These are phyloP conservation scores for Peronospora belbahrii DNA, from an alignment of 352 stramenopile species.

Conservation along the genomic window DNA sequence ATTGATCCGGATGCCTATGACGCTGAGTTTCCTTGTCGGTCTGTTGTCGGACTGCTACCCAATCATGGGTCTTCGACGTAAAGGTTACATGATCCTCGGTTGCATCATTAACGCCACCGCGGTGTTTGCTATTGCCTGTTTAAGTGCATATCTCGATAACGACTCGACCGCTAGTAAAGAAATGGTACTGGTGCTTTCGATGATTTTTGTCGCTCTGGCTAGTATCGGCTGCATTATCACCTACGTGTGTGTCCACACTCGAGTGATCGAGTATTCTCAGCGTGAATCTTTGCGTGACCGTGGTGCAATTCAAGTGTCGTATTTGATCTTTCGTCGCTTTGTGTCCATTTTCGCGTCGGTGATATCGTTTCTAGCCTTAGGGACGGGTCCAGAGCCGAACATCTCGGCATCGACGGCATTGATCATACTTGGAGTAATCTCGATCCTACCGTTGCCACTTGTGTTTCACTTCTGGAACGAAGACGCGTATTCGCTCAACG, in stretches of 20 bases:
- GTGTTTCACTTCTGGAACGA: constrained; percentile 56
- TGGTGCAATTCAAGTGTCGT: constrained; percentile 47
- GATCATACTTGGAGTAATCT: constrained; percentile 47
- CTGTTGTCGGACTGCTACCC: constrained; percentile 87
- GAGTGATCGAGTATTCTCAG: constrained; percentile 56
- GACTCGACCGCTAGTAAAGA: constrained; percentile 21
- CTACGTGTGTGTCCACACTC: constrained; percentile 55
- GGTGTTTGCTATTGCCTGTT: constrained; percentile 44
- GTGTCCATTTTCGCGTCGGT: constrained; percentile 46
- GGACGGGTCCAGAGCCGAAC: constrained; percentile 26
- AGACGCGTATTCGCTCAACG: constrained; percentile 54
- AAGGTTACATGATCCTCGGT: constrained; percentile 88
- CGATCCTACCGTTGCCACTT: constrained; percentile 39
- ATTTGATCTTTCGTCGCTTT: constrained; percentile 53
- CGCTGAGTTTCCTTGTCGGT: constrained; percentile 85
- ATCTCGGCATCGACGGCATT: constrained; percentile 36
- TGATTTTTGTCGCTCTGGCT: constrained; percentile 35
- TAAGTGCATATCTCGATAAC: constrained; percentile 37
- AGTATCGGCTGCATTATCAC: constrained; percentile 58
- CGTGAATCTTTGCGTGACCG: constrained; percentile 49
- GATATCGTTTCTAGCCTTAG: constrained; percentile 44
- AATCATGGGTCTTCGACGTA: constrained; percentile 84
- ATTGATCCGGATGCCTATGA: constrained; percentile 79
- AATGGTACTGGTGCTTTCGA: constrained; percentile 29
- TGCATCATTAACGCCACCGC: constrained; percentile 52